A percentile compares a stretch with the other conserved stretches of the same genome.
phyloP scores from a whole-genome alignment of 1,284 basidiomycete genomes.

The Tremellales sp. region DNA sequence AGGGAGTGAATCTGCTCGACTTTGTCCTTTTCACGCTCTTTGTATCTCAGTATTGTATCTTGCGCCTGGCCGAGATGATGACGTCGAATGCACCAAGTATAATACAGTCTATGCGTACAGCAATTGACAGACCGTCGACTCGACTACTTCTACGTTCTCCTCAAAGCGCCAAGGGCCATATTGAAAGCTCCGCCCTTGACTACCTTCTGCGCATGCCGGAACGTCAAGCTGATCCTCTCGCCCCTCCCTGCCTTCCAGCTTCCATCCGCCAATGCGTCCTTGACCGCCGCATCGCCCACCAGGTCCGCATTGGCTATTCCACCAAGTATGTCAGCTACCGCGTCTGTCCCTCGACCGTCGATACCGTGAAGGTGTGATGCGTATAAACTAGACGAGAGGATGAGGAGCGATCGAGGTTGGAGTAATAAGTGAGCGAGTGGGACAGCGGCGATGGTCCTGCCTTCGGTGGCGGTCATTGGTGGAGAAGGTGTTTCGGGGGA shows the following conservation, averaged over 20 bases:
- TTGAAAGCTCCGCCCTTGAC: conserved; percentile 41
- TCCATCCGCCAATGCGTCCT: conserved; percentile 50
- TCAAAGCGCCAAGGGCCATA: conserved; percentile 10
- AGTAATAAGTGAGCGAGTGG: conserved; percentile 71
- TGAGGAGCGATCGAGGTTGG: conserved; percentile 73
- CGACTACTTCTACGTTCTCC: not conserved
- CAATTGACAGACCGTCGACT: no score
- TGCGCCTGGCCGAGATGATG: no score
- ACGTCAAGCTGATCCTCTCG: conserved; percentile 77
- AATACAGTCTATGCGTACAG: not conserved
- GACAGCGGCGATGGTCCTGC: conserved; percentile 58
- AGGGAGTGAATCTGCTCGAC: no score
- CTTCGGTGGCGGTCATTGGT: conserved; percentile 36
- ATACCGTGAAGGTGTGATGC: conserved; percentile 70
- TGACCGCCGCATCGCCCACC: conserved; percentile 50
- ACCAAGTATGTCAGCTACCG: conserved; percentile 5
- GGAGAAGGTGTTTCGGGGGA: conserved; percentile 40
- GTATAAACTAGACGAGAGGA: conserved; percentile 69
- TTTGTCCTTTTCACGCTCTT: not conserved
- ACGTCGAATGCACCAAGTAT: not conserved
- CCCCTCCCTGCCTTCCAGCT: conserved; percentile 54
- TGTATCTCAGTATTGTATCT: no score
- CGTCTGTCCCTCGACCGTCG: conserved; percentile 55
- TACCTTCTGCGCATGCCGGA: conserved; percentile 72
- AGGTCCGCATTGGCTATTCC: conserved; percentile 57